Base-by-base conservation (phyloP, 2,329 filamentous ascomycete species). In the Neobulgaria alba region DNA sequence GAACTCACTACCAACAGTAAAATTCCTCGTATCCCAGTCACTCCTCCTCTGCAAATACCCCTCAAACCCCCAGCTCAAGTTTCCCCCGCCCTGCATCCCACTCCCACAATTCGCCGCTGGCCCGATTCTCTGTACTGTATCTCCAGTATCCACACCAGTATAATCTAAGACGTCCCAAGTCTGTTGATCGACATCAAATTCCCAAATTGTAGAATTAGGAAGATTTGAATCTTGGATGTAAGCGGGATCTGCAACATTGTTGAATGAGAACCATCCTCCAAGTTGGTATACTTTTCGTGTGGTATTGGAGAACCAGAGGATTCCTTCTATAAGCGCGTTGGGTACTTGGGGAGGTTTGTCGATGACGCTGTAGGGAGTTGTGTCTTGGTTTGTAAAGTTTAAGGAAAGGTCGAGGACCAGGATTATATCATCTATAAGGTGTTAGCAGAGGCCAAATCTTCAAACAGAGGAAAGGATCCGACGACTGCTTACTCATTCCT, bases 321-420 rank as follows among this genome's bases (percentile, higher is more conserved):
- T 21, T 15, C 29, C 41, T 33, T 44, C 41, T 26, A 44, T 44
- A 1, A 44, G 7, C 3, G 34, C 41, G 18, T 44, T 44, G 5
- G 41, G 41, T 3, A 44, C 41, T 10, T 32, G 17, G 14, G 41
- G 41, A 3, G 21, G 14, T 37, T 40, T 44, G 29, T 40, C 34
- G 19, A 44, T 36, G 7, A 32, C 20, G 14, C 15, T 33, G 15
- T 44, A 39, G 2, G 38, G 37, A 12, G 16, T 17, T 15, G 38
- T 36, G 12, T 44, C 41, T 36, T 44, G 41, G 32, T 44, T 44
- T n/a, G 41, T 40, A 37, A 44, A 44, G 33, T 44, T 40, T 8
- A 17, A 16, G 16, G 41, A 44, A 17, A 44, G 41, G 17, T 44
- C 41, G 17, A 44, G 18, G 33, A 44, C 37, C 8, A 44, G 41